Conservation (phyloP, 148 eudicot species). For the Arctostaphylos glauca region DNA sequence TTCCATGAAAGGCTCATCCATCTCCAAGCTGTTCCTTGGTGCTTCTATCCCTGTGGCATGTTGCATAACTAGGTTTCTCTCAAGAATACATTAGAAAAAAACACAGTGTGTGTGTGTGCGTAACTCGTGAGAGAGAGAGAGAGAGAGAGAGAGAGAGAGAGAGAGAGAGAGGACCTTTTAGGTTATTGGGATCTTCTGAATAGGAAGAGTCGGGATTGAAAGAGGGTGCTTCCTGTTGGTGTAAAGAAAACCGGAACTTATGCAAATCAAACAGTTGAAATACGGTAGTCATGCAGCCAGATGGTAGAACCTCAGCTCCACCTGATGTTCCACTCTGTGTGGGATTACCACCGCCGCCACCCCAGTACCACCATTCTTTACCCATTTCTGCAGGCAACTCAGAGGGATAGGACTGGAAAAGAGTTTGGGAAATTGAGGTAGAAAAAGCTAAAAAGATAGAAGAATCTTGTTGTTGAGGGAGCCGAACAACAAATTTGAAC, state of each 20-base stretch:
- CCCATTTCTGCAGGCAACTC: constrained; percentile 35
- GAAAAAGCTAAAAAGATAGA: too few species aligned
- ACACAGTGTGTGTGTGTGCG: too few species aligned
- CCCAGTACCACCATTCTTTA: constrained; percentile 64
- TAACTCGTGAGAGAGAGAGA: not conserved
- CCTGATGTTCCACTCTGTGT: not conserved
- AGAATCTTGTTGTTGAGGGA: too few species aligned
- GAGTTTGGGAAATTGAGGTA: too few species aligned
- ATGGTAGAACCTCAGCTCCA: not conserved
- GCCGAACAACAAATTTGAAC: too few species aligned
- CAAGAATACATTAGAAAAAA: not conserved
- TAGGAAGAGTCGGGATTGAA: too few species aligned
- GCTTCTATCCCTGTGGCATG: constrained; percentile 52
- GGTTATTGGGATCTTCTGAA: constrained; percentile 23
- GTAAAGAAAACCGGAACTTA: constrained; percentile 41
- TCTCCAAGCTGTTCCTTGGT: constrained; percentile 71
- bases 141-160: constrained; percentile 8
- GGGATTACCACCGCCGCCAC: constrained; percentile 23
- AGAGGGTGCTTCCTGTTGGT: constrained; percentile 19
- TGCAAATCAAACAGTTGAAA: constrained; percentile 65
- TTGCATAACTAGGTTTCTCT: not conserved
- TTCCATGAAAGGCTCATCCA: constrained; percentile 18
- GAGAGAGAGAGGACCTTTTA: constrained; percentile 38
- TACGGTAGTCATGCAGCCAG: constrained; percentile 65
- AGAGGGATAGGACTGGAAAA: too few species aligned